Conservation (phyloP, 148 eudicot species). For the Silene latifolia region DNA sequence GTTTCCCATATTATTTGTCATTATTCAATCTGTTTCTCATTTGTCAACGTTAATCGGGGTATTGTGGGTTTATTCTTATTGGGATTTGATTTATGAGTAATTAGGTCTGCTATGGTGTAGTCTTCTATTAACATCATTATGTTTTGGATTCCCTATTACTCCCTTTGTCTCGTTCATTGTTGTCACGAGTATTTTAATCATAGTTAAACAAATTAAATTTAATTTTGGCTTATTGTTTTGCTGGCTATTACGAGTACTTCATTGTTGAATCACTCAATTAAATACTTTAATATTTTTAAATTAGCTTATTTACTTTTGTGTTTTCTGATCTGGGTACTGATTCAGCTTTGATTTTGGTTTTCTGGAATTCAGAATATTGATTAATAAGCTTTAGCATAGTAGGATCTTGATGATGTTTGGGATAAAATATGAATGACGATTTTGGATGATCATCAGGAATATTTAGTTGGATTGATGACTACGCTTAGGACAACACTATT, state of each 20-base stretch:
- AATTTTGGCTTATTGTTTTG: no score
- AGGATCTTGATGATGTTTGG: not conserved
- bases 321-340: not conserved
- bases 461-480: not conserved
- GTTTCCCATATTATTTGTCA: not conserved
- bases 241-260: not conserved
- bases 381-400: not conserved
- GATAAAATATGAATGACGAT: not conserved
- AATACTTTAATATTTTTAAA: not conserved
- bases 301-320: not conserved
- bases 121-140: no score
- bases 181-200: no score
- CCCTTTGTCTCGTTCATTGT: no score
- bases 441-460: conserved; percentile 1
- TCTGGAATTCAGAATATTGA: not conserved
- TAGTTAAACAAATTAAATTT: no score
- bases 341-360: not conserved
- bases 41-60: not conserved
- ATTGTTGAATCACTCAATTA: not conserved
- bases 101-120: not conserved
- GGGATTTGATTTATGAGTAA: not conserved
- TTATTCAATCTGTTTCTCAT: not conserved
- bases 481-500: not conserved
- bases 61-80: not conserved
- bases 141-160: no score